Base-by-base conservation (phyloP, 2,329 filamentous ascomycete genomes). In the Arthrobotrys pseudoclavata region DNA sequence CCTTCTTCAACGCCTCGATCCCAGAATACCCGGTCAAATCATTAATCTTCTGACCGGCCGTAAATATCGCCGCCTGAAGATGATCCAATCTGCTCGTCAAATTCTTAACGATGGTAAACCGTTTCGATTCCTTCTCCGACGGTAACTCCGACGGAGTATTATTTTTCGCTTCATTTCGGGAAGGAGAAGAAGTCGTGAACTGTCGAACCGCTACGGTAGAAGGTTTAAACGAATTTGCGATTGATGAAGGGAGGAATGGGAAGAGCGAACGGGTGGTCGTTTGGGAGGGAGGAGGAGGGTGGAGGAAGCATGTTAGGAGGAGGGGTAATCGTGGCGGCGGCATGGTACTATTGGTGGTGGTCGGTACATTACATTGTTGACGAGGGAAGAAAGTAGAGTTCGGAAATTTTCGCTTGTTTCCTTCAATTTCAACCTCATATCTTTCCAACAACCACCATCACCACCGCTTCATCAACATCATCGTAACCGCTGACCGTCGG, bases 1-100 rank as follows among this genome's bases (percentile, higher is more conserved):
- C 89, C 9, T 86, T 85, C 83, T 97, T 96, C 80, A 99, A 88
- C 24, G 89, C 86, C 84, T 97, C 94, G 83, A 99, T 98, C 50
- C 91, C 90, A 0, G 92, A 92, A 86, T 98, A 99, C 80, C 96
- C 96, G 1, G 96, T 99, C 67, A 97, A 89, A 82, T 94, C 93
- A 84, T 97, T 99, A 84, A 99, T 89, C 75, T 92, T 91, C 83
- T 96, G 92, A 1, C 93, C 93, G 3, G 94, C 94, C 63, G 91
- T 88, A 79, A 97, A 91, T 53, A 96, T 88, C 81, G 95, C 94
- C 34, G 91, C 89, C 83, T 98, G 93, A 20, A 97, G 84, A 79
- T 92, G 90, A 85, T 99, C 96, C 92, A 98, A 96, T 83, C 96
- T 86, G 70, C 87, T 84, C 57, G 88, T 89, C 83, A 96, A 89